Evolutionary conservation across 73 alveolate genomes (phyloP).

Genomic region (Blepharisma stoltei): DNA sequence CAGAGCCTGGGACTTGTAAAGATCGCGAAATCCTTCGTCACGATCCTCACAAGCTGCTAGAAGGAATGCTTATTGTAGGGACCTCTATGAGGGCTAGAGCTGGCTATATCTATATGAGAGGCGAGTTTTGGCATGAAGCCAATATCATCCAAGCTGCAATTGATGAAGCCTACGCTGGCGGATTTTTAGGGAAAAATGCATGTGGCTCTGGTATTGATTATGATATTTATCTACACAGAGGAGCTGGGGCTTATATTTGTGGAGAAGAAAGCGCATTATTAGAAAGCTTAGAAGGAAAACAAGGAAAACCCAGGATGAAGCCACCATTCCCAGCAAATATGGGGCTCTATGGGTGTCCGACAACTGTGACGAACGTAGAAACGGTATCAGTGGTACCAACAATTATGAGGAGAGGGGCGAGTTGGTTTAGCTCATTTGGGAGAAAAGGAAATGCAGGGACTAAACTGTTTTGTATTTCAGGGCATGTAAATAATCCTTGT

Average conservation of each 20-base stretch:
- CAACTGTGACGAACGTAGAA: slow-evolving; percentile 90
- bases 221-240: slow-evolving; percentile 64
- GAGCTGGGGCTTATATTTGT: slow-evolving; percentile 91
- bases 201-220: slow-evolving; percentile 70
- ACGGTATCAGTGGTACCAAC: slow-evolving; percentile 88
- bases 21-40: slow-evolving; percentile 64
- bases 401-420: slow-evolving; percentile 80
- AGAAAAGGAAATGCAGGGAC: slow-evolving; percentile 84
- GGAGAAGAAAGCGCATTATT: slow-evolving; percentile 88
- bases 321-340: slow-evolving; percentile 95
- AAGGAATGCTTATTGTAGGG: slow-evolving; percentile 67
- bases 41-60: slow-evolving; percentile 68
- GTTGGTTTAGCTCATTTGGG: slow-evolving; percentile 83
- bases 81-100: slow-evolving; percentile 71
- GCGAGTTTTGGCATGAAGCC: slow-evolving; percentile 77
- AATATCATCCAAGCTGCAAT: slow-evolving; percentile 54
- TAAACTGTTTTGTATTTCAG: slow-evolving; percentile 78
- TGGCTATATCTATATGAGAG: slow-evolving; percentile 69
- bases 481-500: slow-evolving; percentile 87
- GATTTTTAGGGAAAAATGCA: slow-evolving; percentile 69
- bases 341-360: slow-evolving; percentile 87
- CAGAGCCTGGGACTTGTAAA: slow-evolving; percentile 81
- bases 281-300: slow-evolving; percentile 85
- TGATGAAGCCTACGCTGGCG: slow-evolving; percentile 64
- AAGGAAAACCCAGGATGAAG: slow-evolving; percentile 86